Percentiles rank a stretch among this genome's conserved stretches.
These are phyloP conservation scores for Podaxis carcinomalis DNA, from an alignment of 768 basidiomycete species.

Conservation along the genomic window DNA sequence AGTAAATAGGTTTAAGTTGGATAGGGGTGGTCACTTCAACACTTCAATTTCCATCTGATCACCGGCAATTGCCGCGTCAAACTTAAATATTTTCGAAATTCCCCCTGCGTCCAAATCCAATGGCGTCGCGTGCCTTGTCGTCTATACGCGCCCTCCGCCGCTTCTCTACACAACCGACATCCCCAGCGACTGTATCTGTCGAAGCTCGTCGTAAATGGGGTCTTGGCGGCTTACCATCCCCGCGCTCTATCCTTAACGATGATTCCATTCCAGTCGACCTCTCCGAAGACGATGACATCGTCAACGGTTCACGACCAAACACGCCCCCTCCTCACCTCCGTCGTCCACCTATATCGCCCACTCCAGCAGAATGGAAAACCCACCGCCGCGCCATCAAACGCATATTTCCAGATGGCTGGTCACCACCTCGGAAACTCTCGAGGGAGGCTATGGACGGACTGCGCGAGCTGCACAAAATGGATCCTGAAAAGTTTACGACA, in stretches of 20 bases:
- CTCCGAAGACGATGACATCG: conserved; percentile 47
- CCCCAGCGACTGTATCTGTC: conserved; percentile 6
- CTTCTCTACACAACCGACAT: conserved; percentile 16
- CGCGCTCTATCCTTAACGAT: conserved; percentile 46
- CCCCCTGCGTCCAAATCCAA: background rate
- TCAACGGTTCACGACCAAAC: conserved; percentile 36
- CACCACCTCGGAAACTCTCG: conserved; percentile 75
- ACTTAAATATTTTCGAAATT: background rate
- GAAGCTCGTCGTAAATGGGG: conserved; percentile 31
- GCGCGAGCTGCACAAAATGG: conserved; percentile 57
- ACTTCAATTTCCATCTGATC: background rate
- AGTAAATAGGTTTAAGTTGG: background rate
- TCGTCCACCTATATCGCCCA: conserved; percentile 33
- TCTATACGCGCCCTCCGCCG: background rate
- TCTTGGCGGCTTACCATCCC: conserved; percentile 31
- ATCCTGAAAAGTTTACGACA: conserved; percentile 62
- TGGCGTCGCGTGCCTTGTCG: background rate
- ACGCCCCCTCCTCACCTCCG: conserved; percentile 34
- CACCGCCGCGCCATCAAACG: conserved; percentile 51
- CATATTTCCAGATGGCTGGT: conserved; percentile 66
- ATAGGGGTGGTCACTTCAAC: background rate
- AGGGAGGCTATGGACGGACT: conserved; percentile 82
- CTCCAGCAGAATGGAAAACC: conserved; percentile 43
- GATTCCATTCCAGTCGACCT: conserved; percentile 41
- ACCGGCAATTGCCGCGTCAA: conserved; percentile 2